Conservation (phyloP, 805 yeast genomes). For the Candida easanensis region DNA sequence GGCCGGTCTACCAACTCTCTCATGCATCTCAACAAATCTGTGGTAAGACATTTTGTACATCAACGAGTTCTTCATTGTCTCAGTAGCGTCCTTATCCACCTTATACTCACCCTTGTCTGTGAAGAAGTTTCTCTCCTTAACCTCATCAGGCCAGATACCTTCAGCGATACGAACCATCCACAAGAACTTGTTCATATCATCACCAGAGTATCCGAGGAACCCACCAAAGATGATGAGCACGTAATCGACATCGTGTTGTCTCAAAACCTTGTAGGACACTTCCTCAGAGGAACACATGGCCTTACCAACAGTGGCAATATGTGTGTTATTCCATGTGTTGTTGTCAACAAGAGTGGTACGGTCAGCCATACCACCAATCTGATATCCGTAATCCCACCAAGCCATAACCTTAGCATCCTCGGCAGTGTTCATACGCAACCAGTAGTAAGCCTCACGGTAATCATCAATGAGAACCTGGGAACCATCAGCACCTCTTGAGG, state of each 20-base stretch:
- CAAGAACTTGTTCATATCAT: constrained; percentile 91
- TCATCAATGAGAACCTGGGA: constrained; percentile 85
- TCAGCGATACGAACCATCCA: constrained; percentile 99
- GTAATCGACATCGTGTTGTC: constrained; percentile 92
- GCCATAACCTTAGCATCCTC: constrained; percentile 96
- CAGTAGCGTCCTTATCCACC: constrained; percentile 77
- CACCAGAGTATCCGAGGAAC: constrained; percentile 88
- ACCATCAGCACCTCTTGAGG: constrained; percentile 84
- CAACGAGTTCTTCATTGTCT: constrained; percentile 83
- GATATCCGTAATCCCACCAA: constrained; percentile 99
- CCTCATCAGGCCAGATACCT: constrained; percentile 99
- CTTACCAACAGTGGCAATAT: constrained; percentile 97
- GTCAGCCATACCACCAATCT: constrained; percentile 99
- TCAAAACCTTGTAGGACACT: constrained; percentile 81
- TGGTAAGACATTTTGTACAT: constrained; percentile 95
- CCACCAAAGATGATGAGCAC: constrained; percentile 94
- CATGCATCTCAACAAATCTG: constrained; percentile 64
- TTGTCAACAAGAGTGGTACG: constrained; percentile 97
- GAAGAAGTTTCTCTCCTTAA: constrained; percentile 80
- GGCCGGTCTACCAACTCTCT: constrained; percentile 54
- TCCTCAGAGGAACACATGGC: constrained; percentile 93
- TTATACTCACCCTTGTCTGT: constrained; percentile 84
- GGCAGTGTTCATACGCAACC: constrained; percentile 97
- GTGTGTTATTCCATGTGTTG: constrained; percentile 99
- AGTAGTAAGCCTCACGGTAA: constrained; percentile 97